Base-by-base conservation (phyloP, 169 alveolate species). In the Cryptosporidium meleagridis region DNA sequence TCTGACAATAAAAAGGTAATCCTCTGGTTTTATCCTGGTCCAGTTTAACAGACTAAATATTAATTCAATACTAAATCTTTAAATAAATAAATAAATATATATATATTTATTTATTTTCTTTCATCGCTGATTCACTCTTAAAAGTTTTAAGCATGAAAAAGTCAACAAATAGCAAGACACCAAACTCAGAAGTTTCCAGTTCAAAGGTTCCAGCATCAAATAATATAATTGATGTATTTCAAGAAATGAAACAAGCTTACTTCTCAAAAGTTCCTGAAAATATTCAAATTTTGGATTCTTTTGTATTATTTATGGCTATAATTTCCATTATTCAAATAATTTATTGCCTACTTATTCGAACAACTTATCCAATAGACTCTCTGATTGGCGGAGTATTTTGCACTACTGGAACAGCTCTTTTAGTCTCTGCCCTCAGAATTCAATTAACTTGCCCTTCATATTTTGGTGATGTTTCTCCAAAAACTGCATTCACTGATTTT, bases 401-500 rank as follows among this genome's bases (percentile, higher is more conserved):
- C 29, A 45, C 89, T 16, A 26, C 37, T 80, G 89, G 89, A 80
- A 80, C 89, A 37, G 89, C 89, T 12, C 75, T 80, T 21, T 48
- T 80, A 23, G 80, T 80, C n/a, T 80, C 68, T 2, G 89, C 75
- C 23, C 75, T 80, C 39, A 80, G 89, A 67, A 62, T 80, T 35
- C 89, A 80, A 48, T 37, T 80, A 62, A 80, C 75, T 9, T 39
- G 67, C 18, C 75, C 89, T 16, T 59, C 67, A 5, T 65, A 45
- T 23, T 80, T 80, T 80, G 75, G 52, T n/a, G 12, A 80, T 44
- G 52, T 80, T 35, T 80, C 89, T 14, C 80, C 72, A 21, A 59
- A 80, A 61, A 80, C 89, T n/a, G 89, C 89, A 44, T 62, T 80
- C 53, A 62, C 51, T 44, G 89, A 80, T 29, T 80, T 80, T 80